Conservation (phyloP, 2,329 filamentous ascomycete genomes). For the Incumbomyces lentus region DNA sequence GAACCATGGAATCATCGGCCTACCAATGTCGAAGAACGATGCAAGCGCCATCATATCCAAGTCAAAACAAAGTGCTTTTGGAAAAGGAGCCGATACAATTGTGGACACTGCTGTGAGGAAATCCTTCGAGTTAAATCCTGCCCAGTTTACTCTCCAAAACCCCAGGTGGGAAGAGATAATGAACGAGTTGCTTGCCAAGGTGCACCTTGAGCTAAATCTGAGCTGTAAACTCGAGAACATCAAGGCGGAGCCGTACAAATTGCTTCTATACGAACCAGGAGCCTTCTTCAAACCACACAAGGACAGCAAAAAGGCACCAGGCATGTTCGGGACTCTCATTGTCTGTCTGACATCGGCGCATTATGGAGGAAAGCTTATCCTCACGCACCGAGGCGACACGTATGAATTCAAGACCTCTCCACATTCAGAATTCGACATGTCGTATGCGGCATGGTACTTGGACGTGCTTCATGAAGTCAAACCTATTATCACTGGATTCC, state of each 20-base stretch:
- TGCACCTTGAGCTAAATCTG: conserved; percentile 7
- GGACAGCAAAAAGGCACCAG: conserved; percentile 38
- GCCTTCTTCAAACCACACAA: conserved; percentile 40
- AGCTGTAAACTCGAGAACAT: conserved; percentile 22
- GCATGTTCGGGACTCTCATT: conserved; percentile 43
- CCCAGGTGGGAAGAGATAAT: conserved; percentile 25
- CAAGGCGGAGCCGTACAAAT: conserved; percentile 34
- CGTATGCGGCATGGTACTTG: conserved; percentile 36
- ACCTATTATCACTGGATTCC: conserved; percentile 38
- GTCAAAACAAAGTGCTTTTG: conserved; percentile 24
- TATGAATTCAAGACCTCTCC: conserved; percentile 25
- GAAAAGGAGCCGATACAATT: conserved; percentile 31
- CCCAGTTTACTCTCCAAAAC: conserved; percentile 30
- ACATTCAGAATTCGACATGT: conserved; percentile 22
- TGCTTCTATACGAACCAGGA: conserved; percentile 42
- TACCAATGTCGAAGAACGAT: conserved; percentile 15
- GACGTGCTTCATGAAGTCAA: conserved; percentile 45
- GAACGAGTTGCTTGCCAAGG: not conserved
- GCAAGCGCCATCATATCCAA: conserved; percentile 16
- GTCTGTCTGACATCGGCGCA: conserved; percentile 41
- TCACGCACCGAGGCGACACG: conserved; percentile 29
- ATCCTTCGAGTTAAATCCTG: conserved; percentile 34
- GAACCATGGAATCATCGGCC: conserved; percentile 11
- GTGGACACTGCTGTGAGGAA: conserved; percentile 34
- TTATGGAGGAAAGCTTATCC: conserved; percentile 36